Conservation (phyloP, 192 early-diverging fungal genomes). For the Coemansia sp. region DNA sequence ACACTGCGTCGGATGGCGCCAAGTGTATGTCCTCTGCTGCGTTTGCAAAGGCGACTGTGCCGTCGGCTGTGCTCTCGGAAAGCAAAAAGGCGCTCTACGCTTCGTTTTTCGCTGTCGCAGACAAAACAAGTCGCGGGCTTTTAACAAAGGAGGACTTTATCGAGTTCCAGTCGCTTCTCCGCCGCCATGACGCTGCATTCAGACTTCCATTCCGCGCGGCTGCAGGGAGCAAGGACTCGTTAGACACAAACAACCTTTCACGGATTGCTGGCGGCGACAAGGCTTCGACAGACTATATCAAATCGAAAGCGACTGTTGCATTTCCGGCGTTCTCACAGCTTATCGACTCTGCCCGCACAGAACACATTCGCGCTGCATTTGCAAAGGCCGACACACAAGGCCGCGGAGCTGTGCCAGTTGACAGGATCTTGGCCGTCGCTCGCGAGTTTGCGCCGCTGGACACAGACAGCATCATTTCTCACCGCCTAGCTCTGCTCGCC, state of each 20-base stretch:
- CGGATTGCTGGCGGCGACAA: conserved; percentile 20
- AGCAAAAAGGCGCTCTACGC: conserved; percentile 18
- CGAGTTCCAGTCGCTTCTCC: conserved; percentile 54
- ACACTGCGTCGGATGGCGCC: conserved; percentile 31
- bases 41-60: conserved; percentile 46
- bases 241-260: conserved; percentile 15
- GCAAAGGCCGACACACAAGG: conserved; percentile 20
- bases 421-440: conserved; percentile 37
- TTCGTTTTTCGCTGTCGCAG: conserved; percentile 57
- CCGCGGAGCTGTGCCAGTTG: conserved; percentile 37
- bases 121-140: conserved; percentile 33
- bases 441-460: conserved; percentile 40
- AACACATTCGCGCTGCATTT: conserved; percentile 45
- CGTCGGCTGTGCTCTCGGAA: conserved; percentile 10
- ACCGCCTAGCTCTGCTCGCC: conserved; percentile 43
- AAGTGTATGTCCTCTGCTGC: conserved; percentile 48
- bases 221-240: conserved; percentile 15
- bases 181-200: conserved; percentile 55
- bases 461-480: conserved; percentile 17
- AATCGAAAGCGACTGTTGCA: conserved; percentile 13
- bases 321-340: conserved; percentile 52
- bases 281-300: conserved; percentile 27
- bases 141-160: conserved; percentile 57
- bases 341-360: conserved; percentile 28
- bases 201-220: conserved; percentile 53